A percentile compares a stretch with the other conserved stretches of the same genome.
phyloP scores from a whole-genome alignment of 805 yeast genomes.

The Candida odintsovae region DNA sequence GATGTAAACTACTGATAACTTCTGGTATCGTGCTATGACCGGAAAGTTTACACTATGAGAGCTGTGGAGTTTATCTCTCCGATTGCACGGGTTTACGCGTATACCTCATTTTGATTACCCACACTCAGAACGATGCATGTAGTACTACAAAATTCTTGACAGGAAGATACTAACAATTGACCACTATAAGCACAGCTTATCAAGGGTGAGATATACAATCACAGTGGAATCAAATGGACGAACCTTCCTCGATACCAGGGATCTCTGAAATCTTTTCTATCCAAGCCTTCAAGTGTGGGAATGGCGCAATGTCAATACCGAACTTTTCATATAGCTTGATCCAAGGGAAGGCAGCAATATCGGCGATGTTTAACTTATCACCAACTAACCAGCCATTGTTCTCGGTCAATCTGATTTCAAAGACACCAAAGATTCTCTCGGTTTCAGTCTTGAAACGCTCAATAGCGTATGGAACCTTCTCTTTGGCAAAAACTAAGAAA shows the following conservation, averaged over 20 bases:
- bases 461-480: conserved; percentile 48
- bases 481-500: conserved; percentile 40
- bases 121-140: too few relatives aligned
- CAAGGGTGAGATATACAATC: neutral
- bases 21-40: too few relatives aligned
- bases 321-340: conserved; percentile 14
- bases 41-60: too few relatives aligned
- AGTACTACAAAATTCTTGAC: too few relatives aligned
- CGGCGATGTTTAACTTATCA: conserved; percentile 54
- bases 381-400: conserved; percentile 58
- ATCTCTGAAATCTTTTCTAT: conserved; percentile 16
- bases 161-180: too few relatives aligned
- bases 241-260: neutral
- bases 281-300: conserved; percentile 39
- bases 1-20: too few relatives aligned
- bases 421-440: conserved; percentile 46
- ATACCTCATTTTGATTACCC: too few relatives aligned
- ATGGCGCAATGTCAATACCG: conserved; percentile 30
- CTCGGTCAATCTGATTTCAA: conserved; percentile 42
- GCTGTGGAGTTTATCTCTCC: too few relatives aligned
- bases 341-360: conserved; percentile 48
- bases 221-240: neutral
- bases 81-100: too few relatives aligned
- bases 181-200: neutral
- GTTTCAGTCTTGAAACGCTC: conserved; percentile 47